Evolutionary conservation across 495 filamentous ascomycete genomes (phyloP).

Genomic region (Podospora didyma): DNA sequence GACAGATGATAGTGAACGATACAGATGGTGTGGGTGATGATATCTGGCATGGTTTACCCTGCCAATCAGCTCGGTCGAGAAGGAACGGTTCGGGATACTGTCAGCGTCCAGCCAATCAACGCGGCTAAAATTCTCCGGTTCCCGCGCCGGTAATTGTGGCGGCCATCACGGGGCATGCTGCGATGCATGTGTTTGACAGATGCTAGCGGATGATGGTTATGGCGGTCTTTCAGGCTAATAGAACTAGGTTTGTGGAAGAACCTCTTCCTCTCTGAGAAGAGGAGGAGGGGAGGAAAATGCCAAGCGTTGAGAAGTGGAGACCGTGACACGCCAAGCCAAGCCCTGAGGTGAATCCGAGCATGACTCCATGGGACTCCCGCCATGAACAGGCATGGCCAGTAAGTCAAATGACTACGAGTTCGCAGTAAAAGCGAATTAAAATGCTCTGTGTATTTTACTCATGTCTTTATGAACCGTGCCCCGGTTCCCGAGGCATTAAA

Average conservation of each 20-base stretch:
- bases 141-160: constrained; percentile 8
- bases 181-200: background rate
- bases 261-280: background rate
- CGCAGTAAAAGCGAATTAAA: too few species aligned
- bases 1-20: background rate
- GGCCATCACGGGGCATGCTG: background rate
- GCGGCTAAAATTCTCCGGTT: constrained; percentile 9
- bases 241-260: background rate
- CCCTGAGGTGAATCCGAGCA: too few species aligned
- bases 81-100: background rate
- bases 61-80: background rate
- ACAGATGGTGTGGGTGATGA: background rate
- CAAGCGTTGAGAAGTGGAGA: too few species aligned
- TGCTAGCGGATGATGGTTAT: background rate
- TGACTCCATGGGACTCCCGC: too few species aligned
- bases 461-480: too few species aligned
- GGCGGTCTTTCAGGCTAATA: constrained; percentile 8
- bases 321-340: too few species aligned
- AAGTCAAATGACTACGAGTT: too few species aligned
- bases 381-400: too few species aligned
- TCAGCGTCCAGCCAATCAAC: background rate
- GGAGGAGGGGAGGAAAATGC: too few species aligned
- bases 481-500: too few species aligned
- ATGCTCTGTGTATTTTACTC: too few species aligned
- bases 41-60: background rate